phyloP scores from a whole-genome alignment of 176 grass and related monocot genomes.

The Cocos nucifera region DNA sequence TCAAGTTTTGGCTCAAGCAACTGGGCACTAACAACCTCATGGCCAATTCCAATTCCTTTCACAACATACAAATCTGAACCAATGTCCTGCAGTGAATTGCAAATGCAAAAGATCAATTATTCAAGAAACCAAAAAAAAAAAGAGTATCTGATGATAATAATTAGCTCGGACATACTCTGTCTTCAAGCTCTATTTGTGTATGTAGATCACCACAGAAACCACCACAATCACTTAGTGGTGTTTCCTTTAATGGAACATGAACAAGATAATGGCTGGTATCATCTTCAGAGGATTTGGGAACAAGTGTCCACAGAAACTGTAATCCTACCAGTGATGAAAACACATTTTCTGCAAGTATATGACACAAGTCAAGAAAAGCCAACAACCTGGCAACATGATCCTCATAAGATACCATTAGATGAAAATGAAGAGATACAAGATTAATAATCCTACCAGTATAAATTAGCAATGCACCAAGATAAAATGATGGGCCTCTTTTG shows the following conservation, averaged over 20 bases:
- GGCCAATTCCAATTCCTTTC: conserved; percentile 76
- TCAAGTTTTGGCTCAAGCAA: conserved; percentile 75
- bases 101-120: conserved; percentile 9
- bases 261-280: conserved; percentile 60
- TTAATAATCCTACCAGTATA: no score
- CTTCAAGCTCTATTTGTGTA: conserved; percentile 78
- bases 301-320: conserved; percentile 78
- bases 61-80: conserved; percentile 91
- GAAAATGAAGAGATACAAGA: no score
- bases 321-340: conserved; percentile 85
- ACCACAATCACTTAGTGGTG: conserved; percentile 83
- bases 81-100: conserved; percentile 42
- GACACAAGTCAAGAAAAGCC: conserved; percentile 14
- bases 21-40: conserved; percentile 70
- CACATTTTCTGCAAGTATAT: conserved; percentile 66
- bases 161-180: conserved; percentile 43
- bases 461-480: no score
- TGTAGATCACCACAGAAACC: conserved; percentile 88
- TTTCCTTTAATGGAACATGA: conserved; percentile 91
- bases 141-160: neutral
- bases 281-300: conserved; percentile 37
- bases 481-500: no score
- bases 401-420: no score
- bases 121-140: conserved; percentile 17
- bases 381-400: conserved; percentile 1